Base-by-base conservation (phyloP, 371 early-diverging fungal species). In the Zopfochytrium polystomum region DNA sequence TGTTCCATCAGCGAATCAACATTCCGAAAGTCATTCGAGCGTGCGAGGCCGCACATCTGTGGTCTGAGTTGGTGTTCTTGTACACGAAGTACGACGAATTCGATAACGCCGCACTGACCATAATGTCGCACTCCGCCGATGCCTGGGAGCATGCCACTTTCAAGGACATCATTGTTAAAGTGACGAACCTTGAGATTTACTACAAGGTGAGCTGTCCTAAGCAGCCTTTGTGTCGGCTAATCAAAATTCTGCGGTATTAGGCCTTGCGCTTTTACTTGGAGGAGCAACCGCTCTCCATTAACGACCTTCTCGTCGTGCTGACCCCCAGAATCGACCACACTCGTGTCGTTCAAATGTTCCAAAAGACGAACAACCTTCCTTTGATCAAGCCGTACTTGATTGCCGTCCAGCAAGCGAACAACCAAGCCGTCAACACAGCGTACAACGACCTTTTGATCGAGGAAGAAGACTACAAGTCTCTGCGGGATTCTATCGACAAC, bases 61-160 rank as follows among this genome's bases (percentile, higher is more conserved):
- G 97, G 96, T 82, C 89, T 15, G 95, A 96, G 75, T 82, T 97
- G 27, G 96, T 95, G 42, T 97, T 95, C 82, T 71, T 97, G 63
- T 97, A 95, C 77, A 91, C 93, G 33, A 92, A 98, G 73, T 95
- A 97, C 70, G 98, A 96, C 60, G 97, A 98, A 76, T 91, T 84
- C 70, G 98, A 98, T 77, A 98, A 96, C 67, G 98, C 97, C 5
- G 90, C 91, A 1, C 78, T 85, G 61, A 87, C 93, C 31, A 93
- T 97, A 80, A 98, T 97, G 85, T 83, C 85, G 48, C 93, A 96
- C 70, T 86, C 94, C 7, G 80, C 80, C 13, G 91, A 90, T 63
- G 91, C 97, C 20, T 98, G 90, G 88, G 98, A 98, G 63, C 98
- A 98, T 65, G 80, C 87, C 22, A 84, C 85, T 22, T 96, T 98